These are phyloP conservation scores for Phytophthora pluvialis DNA, from an alignment of 352 stramenopile species.

Conservation along the genomic window DNA sequence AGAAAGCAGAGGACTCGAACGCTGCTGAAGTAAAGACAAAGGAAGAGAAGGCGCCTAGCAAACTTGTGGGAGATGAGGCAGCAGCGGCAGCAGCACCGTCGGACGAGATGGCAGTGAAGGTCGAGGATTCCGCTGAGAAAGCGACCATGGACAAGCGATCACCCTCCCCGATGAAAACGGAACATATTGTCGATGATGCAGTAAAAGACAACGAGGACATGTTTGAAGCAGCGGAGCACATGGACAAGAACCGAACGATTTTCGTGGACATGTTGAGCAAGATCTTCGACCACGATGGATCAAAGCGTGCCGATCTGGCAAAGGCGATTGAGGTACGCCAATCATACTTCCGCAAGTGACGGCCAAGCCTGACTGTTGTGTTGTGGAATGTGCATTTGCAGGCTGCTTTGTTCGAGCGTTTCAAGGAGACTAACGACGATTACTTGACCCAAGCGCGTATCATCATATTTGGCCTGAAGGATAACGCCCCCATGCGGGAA, in stretches of 20 bases:
- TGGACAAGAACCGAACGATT: constrained; percentile 62
- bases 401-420: constrained; percentile 79
- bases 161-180: constrained; percentile 12
- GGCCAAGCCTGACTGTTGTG: constrained; percentile 6
- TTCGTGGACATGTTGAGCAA: constrained; percentile 79
- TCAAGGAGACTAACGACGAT: constrained; percentile 79
- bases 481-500: constrained; percentile 65
- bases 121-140: constrained; percentile 10
- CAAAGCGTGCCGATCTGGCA: constrained; percentile 49
- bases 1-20: constrained; percentile 24
- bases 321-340: constrained; percentile 71
- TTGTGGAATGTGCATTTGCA: constrained; percentile 21
- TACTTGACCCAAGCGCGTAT: constrained; percentile 78
- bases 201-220: constrained; percentile 27
- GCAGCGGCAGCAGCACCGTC: neutral
- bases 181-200: constrained; percentile 5
- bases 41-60: constrained; percentile 7
- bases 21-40: constrained; percentile 18
- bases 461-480: constrained; percentile 82
- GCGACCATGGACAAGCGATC: constrained; percentile 11
- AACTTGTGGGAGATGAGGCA: constrained; percentile 5
- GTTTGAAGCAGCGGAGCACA: constrained; percentile 45
- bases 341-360: neutral
- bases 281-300: constrained; percentile 52
- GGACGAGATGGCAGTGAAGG: constrained; percentile 3